Base-by-base conservation (phyloP, 1,139 yeast genomes). In the Blastobotrys raffinosifermentans region DNA sequence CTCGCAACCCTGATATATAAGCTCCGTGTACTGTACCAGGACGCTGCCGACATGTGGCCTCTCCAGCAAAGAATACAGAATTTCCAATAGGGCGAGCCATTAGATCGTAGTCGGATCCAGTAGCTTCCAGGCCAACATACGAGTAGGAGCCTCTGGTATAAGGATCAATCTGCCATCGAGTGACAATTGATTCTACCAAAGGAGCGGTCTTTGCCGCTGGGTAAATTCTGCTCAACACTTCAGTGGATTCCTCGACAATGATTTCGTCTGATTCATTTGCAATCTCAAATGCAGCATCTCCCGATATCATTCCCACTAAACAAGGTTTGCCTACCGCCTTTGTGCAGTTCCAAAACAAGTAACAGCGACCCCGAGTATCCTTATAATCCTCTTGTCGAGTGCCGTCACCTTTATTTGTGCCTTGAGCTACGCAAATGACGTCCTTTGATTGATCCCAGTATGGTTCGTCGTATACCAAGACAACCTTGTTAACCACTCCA, bases 11-110 rank as follows among this genome's bases (percentile, higher is more conserved):
- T 4, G 69, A 64, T 0, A 66, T 44, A 40, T 64, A 66, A 0
- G 72, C 71, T 1, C 72, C 72, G 39, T 67, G 71, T 3, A 66
- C 66, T 0, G 72, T 64, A 1, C 69, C 69, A 0, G 72, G 71
- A 36, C 61, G 59, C 9, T 59, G 48, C 6, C 70, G 52, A 29
- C 66, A 63, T 1, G 72, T 66, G 0, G 70, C 71, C 38, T 66
- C 72, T 23, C 72, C 72, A 1, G 71, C 72, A 44, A 67, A 66
- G 42, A 60, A 65, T 34, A 67, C 43, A 8, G 59, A 49, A 22
- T 61, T 53, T 23, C 54, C 58, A 15, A 64, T 57, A 1, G 68
- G 68, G 17, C 64, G 50, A 2, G 69, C 69, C 36, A 67, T 49
- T 11, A 58, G 42, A 30, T 66, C 70, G 39, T 63, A 67, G 38